phyloP scores from a whole-genome alignment of 164 flowering plant genomes.

The Pachysandra terminalis region DNA sequence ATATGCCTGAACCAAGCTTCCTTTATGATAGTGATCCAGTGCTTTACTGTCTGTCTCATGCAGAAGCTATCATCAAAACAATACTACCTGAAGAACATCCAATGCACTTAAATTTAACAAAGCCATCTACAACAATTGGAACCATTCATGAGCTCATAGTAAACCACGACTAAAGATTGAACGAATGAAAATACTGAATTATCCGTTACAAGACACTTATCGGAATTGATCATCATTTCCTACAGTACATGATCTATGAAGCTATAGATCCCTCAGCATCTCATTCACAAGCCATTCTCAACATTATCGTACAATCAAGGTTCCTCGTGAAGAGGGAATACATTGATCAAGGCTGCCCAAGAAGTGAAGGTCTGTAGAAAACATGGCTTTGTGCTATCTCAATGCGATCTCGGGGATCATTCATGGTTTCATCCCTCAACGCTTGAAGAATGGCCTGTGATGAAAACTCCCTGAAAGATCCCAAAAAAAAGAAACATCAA shows the following conservation, averaged over 20 bases:
- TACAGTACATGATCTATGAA: neutral
- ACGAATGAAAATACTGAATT: too few relatives aligned
- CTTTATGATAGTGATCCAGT: neutral
- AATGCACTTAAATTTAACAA: neutral
- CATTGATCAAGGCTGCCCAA: slow-evolving; percentile 51
- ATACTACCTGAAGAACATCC: too few relatives aligned
- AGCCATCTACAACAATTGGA: neutral
- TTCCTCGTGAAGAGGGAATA: neutral
- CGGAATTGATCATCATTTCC: neutral
- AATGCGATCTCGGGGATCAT: slow-evolving; percentile 92
- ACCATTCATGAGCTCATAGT: neutral
- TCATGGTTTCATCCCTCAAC: slow-evolving; percentile 81
- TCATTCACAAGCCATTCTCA: neutral
- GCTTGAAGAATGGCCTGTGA: slow-evolving; percentile 74
- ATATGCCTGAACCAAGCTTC: neutral
- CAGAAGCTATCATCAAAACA: neutral
- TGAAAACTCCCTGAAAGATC: slow-evolving; percentile 55
- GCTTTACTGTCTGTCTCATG: neutral
- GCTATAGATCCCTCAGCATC: neutral
- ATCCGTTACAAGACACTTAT: neutral
- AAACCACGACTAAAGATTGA: neutral
- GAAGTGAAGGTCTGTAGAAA: slow-evolving; percentile 79
- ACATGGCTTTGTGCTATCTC: slow-evolving; percentile 84
- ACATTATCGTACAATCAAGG: too few relatives aligned
- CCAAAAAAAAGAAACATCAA: neutral